Evolutionary conservation across 2,329 filamentous ascomycete genomes (phyloP).

Genomic region (Clonostachys rosea): DNA sequence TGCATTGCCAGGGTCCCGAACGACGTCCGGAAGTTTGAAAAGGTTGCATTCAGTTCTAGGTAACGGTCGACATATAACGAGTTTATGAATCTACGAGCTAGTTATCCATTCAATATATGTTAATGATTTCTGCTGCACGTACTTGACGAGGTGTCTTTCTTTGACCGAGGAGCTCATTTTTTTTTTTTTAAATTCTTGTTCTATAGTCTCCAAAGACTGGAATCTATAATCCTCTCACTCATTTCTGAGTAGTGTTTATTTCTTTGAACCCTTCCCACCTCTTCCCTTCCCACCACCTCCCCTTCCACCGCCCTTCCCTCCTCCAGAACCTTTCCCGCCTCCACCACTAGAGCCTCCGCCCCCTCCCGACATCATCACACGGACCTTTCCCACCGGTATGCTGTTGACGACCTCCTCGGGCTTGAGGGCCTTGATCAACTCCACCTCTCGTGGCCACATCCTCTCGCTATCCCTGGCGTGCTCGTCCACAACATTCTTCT

Average conservation of each 20-base stretch:
- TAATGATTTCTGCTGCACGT: too few species aligned
- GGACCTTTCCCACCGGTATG: constrained; percentile 75
- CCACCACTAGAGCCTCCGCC: constrained; percentile 33
- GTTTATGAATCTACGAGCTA: too few species aligned
- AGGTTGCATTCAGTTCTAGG: constrained; percentile 11
- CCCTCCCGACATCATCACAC: constrained; percentile 69
- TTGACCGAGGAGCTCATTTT: too few species aligned
- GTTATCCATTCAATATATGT: too few species aligned
- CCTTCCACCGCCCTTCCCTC: constrained; percentile 20
- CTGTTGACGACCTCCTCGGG: constrained; percentile 77
- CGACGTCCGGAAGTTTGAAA: constrained; percentile 49
- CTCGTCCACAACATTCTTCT: constrained; percentile 58
- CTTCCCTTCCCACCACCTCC: constrained; percentile 21
- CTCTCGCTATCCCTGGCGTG: constrained; percentile 59
- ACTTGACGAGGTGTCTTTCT: too few species aligned
- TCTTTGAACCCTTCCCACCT: constrained; percentile 16
- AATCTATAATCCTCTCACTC: too few species aligned
- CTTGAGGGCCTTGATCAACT: constrained; percentile 76
- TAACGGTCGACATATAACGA: too few species aligned
- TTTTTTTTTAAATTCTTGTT: too few species aligned
- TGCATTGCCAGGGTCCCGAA: constrained; percentile 58
- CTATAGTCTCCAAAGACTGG: too few species aligned
- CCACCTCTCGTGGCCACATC: constrained; percentile 83
- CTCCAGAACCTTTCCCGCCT: constrained; percentile 30
- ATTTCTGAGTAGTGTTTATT: too few species aligned